phyloP scores from a whole-genome alignment of 116 monocot genomes.

The Zostera marina region DNA sequence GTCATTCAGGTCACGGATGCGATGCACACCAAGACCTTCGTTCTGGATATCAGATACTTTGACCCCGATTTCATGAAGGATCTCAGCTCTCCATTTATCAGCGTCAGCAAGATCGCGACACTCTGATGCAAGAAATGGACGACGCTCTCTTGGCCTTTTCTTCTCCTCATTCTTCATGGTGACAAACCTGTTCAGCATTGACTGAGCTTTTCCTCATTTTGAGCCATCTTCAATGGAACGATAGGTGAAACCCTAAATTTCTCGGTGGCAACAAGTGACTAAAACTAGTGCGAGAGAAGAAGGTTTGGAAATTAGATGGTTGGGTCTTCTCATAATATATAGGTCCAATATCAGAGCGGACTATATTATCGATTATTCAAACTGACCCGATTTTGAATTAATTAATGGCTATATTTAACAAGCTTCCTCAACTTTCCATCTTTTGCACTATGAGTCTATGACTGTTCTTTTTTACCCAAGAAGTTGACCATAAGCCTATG shows the following conservation, averaged over 20 bases:
- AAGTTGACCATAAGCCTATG: no score
- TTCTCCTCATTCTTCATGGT: conserved; percentile 98
- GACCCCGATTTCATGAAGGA: conserved; percentile 89
- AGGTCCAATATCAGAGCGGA: no score
- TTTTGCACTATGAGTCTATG: no score
- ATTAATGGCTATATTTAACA: no score
- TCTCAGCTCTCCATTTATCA: conserved; percentile 75
- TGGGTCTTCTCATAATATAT: no score
- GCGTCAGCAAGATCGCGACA: conserved; percentile 97
- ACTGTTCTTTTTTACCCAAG: no score
- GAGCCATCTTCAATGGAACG: conserved; percentile 38
- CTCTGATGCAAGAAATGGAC: conserved; percentile 93
- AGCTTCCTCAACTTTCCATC: no score
- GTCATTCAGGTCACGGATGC: conserved; percentile 88
- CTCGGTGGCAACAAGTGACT: no score
- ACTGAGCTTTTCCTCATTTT: conserved; percentile 98
- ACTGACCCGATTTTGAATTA: no score
- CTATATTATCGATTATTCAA: no score
- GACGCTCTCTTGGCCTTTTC: conserved; percentile 87
- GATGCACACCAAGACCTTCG: conserved; percentile 89
- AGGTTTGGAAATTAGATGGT: no score
- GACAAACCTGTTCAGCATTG: conserved; percentile 95
- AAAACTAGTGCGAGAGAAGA: no score
- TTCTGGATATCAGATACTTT: conserved; percentile 95
- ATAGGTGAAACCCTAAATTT: conserved; percentile 7